Evolutionary conservation across 164 flowering plant genomes (phyloP).

Genomic region (Chloranthus sessilifolius): DNA sequence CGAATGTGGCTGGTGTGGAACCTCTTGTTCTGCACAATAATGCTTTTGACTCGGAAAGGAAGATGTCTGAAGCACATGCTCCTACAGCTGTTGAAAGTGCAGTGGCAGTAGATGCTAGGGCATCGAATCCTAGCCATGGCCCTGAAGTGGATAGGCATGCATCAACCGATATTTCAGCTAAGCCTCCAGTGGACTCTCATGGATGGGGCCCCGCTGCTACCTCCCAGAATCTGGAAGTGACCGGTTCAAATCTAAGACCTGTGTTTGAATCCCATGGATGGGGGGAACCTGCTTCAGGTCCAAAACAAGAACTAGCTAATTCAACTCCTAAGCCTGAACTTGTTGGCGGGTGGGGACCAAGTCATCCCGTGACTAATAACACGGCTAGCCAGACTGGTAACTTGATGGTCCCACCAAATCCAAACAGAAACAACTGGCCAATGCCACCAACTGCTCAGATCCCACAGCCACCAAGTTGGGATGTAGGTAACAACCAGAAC

Average conservation of each 20-base stretch:
- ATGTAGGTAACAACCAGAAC: constrained; percentile 8
- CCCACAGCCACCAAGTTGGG: constrained; percentile 12
- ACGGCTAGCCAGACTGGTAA: no score
- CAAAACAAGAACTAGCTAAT: no score
- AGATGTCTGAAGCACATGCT: constrained; percentile 1
- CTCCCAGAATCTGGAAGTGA: constrained; percentile 18
- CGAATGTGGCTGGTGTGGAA: constrained; percentile 12
- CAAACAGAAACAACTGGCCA: neutral
- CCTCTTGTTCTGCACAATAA: neutral
- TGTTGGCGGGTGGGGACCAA: no score
- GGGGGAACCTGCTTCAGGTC: no score
- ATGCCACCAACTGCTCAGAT: neutral
- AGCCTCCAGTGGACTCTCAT: no score
- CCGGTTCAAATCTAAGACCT: constrained; percentile 8
- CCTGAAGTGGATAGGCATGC: constrained; percentile 4
- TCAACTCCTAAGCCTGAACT: no score
- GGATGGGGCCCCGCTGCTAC: constrained; percentile 24
- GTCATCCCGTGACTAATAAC: no score
- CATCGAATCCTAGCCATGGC: constrained; percentile 11
- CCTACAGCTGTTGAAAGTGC: constrained; percentile 4
- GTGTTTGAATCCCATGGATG: constrained; percentile 25
- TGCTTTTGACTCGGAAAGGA: neutral
- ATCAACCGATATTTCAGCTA: neutral
- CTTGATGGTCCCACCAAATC: neutral
- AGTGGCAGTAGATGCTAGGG: constrained; percentile 1